These are phyloP conservation scores for Capsella bursapastoris DNA, from an alignment of 345 rosid genomes.

Conservation along the genomic window DNA sequence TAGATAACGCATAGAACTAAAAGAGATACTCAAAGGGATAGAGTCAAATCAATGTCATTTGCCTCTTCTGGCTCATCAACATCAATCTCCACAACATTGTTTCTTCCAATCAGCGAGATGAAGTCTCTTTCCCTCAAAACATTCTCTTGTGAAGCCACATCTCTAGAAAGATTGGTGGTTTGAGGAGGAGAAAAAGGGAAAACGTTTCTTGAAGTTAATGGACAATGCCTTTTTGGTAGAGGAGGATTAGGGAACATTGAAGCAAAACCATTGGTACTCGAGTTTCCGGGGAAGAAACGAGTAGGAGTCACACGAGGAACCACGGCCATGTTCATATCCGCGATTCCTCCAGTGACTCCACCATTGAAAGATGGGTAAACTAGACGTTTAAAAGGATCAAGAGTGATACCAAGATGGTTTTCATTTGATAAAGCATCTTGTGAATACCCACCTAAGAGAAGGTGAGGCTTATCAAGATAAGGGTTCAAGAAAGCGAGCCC, in stretches of 20 bases:
- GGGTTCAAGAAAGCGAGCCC: conserved; percentile 22
- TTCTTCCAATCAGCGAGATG: conserved; percentile 37
- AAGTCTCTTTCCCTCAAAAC: conserved; percentile 27
- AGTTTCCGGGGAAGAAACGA: conserved; percentile 27
- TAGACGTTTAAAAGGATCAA: conserved; percentile 19
- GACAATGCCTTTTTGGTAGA: not conserved
- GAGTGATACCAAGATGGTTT: conserved; percentile 45
- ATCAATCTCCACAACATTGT: conserved; percentile 29
- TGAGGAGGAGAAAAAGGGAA: conserved; percentile 28
- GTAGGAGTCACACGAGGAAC: conserved; percentile 37
- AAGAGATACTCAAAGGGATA: conserved; percentile 35
- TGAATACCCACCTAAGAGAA: conserved; percentile 44
- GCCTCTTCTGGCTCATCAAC: conserved; percentile 35
- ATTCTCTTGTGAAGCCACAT: conserved; percentile 10
- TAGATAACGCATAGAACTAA: conserved; percentile 20
- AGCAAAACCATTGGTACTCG: conserved; percentile 21
- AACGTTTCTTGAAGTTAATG: conserved; percentile 7
- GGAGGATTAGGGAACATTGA: not conserved
- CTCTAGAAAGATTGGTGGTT: conserved; percentile 1
- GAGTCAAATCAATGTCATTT: conserved; percentile 32
- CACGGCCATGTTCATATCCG: conserved; percentile 17
- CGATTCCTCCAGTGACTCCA: conserved; percentile 6
- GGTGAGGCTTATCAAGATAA: conserved; percentile 38
- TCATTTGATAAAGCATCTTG: conserved; percentile 42
- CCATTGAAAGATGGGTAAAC: conserved; percentile 22